Conservation (phyloP, 306 rosid genomes). For the Trifolium subterraneum region DNA sequence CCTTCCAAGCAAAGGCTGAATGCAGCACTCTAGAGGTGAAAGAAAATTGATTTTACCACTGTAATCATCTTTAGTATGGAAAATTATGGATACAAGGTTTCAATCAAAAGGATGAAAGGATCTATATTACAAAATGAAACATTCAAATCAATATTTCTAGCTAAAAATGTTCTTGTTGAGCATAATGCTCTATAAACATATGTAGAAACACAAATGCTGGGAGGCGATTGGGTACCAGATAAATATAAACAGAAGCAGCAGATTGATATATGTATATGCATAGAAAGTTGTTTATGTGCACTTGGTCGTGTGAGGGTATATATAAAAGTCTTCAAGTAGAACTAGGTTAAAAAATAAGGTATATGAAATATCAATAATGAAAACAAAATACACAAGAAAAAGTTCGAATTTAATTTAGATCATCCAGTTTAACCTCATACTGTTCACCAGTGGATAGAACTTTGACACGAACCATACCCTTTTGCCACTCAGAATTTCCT, state of each 20-base stretch:
- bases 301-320: background rate
- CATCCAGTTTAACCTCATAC: constrained; percentile 78
- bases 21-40: constrained; percentile 21
- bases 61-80: constrained; percentile 17
- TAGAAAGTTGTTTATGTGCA: background rate
- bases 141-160: constrained; percentile 28
- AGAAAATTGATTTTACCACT: constrained; percentile 18
- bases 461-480: constrained; percentile 86
- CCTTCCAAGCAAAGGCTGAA: constrained; percentile 10
- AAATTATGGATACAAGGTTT: constrained; percentile 19
- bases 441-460: constrained; percentile 86
- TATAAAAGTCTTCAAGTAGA: constrained; percentile 19
- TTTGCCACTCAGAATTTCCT: constrained; percentile 92
- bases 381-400: constrained; percentile 32
- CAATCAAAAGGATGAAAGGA: constrained; percentile 7
- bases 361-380: constrained; percentile 25
- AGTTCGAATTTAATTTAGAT: constrained; percentile 55
- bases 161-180: constrained; percentile 9
- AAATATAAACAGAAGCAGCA: constrained; percentile 31
- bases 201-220: background rate
- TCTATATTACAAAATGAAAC: constrained; percentile 20
- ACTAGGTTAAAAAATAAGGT: constrained; percentile 23
- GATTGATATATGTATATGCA: constrained; percentile 20
- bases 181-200: background rate
- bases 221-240: constrained; percentile 14